Conservation (phyloP, 108 stramenopile genomes). For the Cyclotella atomus region DNA sequence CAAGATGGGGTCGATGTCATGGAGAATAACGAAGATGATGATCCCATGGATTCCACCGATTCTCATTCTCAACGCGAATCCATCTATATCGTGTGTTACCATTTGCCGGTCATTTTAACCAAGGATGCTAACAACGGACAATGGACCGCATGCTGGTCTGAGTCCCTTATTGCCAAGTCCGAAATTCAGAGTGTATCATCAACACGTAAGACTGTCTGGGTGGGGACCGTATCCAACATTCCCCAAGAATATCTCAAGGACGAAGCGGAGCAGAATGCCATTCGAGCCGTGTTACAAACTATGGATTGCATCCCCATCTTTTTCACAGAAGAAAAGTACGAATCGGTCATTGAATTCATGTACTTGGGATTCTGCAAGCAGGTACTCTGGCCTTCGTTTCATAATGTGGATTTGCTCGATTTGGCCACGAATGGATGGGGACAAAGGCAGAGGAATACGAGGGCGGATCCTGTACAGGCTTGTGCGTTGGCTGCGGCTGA, state of each 20-base stretch:
- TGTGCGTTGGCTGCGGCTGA: constrained; percentile 50
- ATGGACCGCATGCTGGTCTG: constrained; percentile 93
- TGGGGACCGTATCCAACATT: constrained; percentile 90
- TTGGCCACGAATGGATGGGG: constrained; percentile 69
- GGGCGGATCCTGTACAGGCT: constrained; percentile 42
- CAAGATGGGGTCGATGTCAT: constrained; percentile 15
- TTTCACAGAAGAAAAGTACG: constrained; percentile 56
- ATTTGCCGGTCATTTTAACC: constrained; percentile 91
- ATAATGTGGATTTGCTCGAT: constrained; percentile 95
- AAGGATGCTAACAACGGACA: constrained; percentile 52
- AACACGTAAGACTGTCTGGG: constrained; percentile 84
- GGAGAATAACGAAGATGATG: constrained; percentile 43
- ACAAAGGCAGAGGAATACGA: constrained; percentile 35
- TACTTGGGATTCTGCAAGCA: constrained; percentile 98
- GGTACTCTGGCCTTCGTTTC: constrained; percentile 97
- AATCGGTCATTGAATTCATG: constrained; percentile 59
- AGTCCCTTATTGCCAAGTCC: constrained; percentile 93
- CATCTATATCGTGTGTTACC: constrained; percentile 94
- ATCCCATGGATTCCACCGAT: constrained; percentile 33
- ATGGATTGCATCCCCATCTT: constrained; percentile 98
- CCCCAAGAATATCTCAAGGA: constrained; percentile 51
- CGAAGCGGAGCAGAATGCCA: constrained; percentile 76
- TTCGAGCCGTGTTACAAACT: constrained; percentile 66
- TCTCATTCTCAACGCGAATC: constrained; percentile 32
- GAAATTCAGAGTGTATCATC: constrained; percentile 78